Evolutionary conservation across 352 stramenopile species (phyloP).

Genomic region (Globisporangium sylvaticum): DNA sequence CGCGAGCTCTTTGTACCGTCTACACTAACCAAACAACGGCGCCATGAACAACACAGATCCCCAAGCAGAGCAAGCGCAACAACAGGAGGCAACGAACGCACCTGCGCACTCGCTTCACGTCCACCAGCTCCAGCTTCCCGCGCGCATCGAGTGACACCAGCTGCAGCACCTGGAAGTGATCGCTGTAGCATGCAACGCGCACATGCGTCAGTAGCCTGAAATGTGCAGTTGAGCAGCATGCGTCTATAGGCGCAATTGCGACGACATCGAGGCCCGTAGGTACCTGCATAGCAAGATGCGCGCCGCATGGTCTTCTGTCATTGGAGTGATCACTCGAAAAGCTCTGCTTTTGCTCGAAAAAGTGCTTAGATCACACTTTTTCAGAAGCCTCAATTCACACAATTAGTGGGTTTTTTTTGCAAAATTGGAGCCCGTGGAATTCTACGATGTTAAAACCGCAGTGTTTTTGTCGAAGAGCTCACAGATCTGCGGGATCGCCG

Average conservation of each 20-base stretch:
- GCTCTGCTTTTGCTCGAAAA: no score
- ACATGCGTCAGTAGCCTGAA: neutral
- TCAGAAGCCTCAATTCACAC: no score
- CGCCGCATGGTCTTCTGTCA: slow-evolving; percentile 3
- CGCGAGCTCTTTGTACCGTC: slow-evolving; percentile 48
- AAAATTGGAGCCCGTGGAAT: no score
- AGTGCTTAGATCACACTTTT: no score
- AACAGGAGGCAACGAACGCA: slow-evolving; percentile 1
- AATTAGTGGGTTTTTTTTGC: no score
- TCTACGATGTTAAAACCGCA: no score
- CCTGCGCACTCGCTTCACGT: slow-evolving; percentile 30
- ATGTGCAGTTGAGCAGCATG: neutral
- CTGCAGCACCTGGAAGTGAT: slow-evolving; percentile 45
- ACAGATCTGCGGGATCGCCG: no score
- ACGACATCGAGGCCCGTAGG: neutral
- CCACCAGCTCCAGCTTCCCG: slow-evolving; percentile 13
- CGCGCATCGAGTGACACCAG: slow-evolving; percentile 12
- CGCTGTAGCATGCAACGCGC: slow-evolving; percentile 4
- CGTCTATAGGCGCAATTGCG: neutral
- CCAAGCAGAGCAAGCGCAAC: neutral
- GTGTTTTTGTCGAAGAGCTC: no score
- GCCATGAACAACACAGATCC: neutral
- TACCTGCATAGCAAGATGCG: slow-evolving; percentile 15
- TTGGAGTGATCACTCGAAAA: neutral
- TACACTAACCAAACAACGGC: neutral